A percentile compares a stretch with the other conserved stretches of the same genome.
phyloP scores from a whole-genome alignment of 176 grass and related monocot genomes.

The Cenchrus purpureus region DNA sequence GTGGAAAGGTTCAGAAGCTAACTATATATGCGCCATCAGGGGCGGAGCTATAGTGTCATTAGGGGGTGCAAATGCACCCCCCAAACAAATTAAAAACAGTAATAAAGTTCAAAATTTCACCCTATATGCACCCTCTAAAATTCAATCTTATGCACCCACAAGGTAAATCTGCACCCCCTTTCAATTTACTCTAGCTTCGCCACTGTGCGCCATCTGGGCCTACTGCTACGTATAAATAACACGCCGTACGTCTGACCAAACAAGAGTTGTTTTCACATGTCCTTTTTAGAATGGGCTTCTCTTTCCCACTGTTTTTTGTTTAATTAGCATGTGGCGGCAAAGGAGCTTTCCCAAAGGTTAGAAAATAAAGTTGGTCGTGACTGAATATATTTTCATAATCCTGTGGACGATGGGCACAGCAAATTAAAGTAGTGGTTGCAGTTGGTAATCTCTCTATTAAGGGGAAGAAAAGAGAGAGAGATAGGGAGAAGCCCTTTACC shows the following conservation, averaged over 20 bases:
- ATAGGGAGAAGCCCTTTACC: not conserved
- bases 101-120: too few relatives aligned
- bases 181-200: too few relatives aligned
- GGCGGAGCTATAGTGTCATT: too few relatives aligned
- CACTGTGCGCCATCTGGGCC: not conserved
- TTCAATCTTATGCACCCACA: too few relatives aligned
- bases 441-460: not conserved
- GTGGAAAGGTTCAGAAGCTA: not conserved
- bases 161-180: too few relatives aligned
- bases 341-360: not conserved
- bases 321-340: not conserved
- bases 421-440: not conserved
- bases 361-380: not conserved
- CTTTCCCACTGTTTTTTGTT: not conserved
- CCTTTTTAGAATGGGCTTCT: not conserved
- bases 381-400: not conserved
- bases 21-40: not conserved
- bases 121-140: too few relatives aligned
- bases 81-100: too few relatives aligned
- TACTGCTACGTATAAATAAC: not conserved
- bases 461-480: too few relatives aligned
- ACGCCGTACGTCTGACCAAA: not conserved
- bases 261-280: not conserved
- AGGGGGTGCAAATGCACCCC: too few relatives aligned
- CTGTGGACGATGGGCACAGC: not conserved